Base-by-base conservation (phyloP, 495 filamentous ascomycete species). In the Penicillium lividum region DNA sequence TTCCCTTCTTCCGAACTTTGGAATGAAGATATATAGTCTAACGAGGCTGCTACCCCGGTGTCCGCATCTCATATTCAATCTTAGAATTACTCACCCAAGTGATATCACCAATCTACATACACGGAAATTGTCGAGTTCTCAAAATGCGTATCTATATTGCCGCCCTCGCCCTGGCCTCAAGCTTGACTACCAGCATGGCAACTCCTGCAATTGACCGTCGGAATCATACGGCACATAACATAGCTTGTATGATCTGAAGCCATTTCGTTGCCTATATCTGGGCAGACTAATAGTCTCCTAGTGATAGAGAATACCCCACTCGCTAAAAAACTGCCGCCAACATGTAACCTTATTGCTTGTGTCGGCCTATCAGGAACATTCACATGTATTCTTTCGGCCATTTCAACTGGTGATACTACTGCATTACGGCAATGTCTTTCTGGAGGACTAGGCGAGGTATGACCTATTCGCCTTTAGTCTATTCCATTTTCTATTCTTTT, bases 331-430 rank as follows among this genome's bases (percentile, higher is more conserved):
- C 36, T 60, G n/a, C 65, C 67, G 9, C 59, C 60, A 18, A 46
- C 57, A 3, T 70, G 67, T 29, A 68, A 58, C 33, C 47, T 63
- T 18, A 53, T 54, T 4, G 59, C 67, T 15, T 70, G 67, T 29
- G 36, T 68, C 30, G 57, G 57, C n/a, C 50, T 70, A 9, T 47
- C 44, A 9, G 60, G 60, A 11, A 58, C 61, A 16, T 25, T 65
- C 9, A 59, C 50, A 4, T 70, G 67, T 27, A 56, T 68, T 31
- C 42, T 58, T 1, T 65, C 63, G 1, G 67, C 67, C 5, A 28
- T 68, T 27, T 43, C 27, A 9, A 47, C 54, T 38, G 62, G 58
- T 7, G 65, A 68, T 34, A 43, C 57, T 0, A 30, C 57, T 28
- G 62, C 65, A 16, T 48, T 68, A 53, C 60, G 58, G 43, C 49